phyloP scores from a whole-genome alignment of 2,329 filamentous ascomycete species.

The Pyricularia sp. region DNA sequence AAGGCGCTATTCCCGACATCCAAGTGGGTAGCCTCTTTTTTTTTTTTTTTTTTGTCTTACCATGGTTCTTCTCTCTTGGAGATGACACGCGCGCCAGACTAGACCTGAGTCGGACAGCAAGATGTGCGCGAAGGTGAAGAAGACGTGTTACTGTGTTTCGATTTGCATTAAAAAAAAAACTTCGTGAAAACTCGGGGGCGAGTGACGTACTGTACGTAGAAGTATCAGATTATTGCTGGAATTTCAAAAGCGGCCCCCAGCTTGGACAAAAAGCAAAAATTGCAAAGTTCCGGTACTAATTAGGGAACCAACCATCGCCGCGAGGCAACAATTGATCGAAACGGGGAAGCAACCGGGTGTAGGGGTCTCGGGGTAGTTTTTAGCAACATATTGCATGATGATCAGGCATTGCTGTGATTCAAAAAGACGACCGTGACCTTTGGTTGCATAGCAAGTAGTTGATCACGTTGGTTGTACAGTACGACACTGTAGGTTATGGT shows the following conservation, averaged over 20 bases:
- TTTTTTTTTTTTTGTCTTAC: not conserved
- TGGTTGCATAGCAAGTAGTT: not conserved
- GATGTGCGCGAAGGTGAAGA: not conserved
- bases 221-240: not conserved
- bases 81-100: not conserved
- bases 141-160: too few relatives aligned
- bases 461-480: not conserved
- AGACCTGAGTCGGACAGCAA: not conserved
- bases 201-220: not conserved
- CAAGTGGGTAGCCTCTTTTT: not conserved
- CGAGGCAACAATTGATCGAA: not conserved
- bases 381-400: not conserved
- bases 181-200: not conserved
- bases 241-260: not conserved
- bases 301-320: not conserved
- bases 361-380: not conserved
- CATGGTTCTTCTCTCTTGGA: too few relatives aligned
- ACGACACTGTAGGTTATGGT: not conserved
- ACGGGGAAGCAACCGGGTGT: not conserved
- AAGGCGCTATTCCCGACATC: not conserved
- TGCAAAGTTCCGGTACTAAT: not conserved
- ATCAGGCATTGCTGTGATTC: not conserved
- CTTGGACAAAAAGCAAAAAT: not conserved
- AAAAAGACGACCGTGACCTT: not conserved
- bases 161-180: not conserved